Conservation (phyloP, 139 green algal genomes). For the Auxenochlorella pyrenoidosa region DNA sequence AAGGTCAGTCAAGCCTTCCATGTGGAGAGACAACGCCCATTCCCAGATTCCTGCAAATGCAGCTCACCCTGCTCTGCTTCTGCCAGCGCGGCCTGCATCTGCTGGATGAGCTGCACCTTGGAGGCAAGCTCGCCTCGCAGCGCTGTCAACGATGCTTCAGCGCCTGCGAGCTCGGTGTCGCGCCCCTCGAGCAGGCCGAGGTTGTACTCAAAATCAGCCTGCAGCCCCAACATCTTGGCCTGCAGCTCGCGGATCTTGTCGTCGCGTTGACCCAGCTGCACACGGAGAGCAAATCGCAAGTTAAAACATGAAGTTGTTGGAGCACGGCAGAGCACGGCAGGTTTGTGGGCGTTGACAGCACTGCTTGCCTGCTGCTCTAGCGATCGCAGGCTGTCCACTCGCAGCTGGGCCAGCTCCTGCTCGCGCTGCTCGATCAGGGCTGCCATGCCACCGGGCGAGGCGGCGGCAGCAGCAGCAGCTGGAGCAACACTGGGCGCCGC, state of each 20-base stretch:
- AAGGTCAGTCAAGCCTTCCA: too few relatives aligned
- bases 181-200: constrained; percentile 42
- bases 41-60: too few relatives aligned
- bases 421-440: constrained; percentile 28
- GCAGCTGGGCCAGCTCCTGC: constrained; percentile 25
- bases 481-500: neutral
- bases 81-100: constrained; percentile 43
- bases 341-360: neutral
- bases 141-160: constrained; percentile 6
- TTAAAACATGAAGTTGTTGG: neutral
- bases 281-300: neutral
- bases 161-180: constrained; percentile 38
- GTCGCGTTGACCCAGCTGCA: constrained; percentile 19
- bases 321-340: too few relatives aligned
- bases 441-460: neutral
- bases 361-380: constrained; percentile 31
- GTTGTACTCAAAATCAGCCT: constrained; percentile 49
- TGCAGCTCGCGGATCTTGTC: neutral
- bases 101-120: constrained; percentile 11
- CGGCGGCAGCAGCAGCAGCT: neutral
- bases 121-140: neutral
- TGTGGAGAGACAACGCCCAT: too few relatives aligned
- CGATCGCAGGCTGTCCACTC: neutral
- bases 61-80: constrained; percentile 41
- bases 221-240: neutral